phyloP scores from a whole-genome alignment of 2,329 filamentous ascomycete species.

The Fusarium paranaense region DNA sequence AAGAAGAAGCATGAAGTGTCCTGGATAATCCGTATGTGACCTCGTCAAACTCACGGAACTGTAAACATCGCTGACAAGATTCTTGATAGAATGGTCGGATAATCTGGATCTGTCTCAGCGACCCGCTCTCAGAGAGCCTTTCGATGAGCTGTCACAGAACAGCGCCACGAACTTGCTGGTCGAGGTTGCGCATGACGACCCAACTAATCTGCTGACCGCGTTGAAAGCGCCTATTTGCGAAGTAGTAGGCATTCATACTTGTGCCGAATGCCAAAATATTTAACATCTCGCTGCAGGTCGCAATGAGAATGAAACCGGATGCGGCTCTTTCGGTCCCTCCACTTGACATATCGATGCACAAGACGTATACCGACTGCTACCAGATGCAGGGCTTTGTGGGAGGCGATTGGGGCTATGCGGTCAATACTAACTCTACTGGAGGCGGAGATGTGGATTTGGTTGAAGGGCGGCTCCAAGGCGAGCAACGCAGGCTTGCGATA shows the following conservation, averaged over 20 bases:
- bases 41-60: neutral
- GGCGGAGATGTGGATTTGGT: neutral
- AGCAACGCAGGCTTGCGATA: slow-evolving; percentile 21
- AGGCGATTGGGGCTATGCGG: slow-evolving; percentile 33
- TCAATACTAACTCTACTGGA: slow-evolving; percentile 22
- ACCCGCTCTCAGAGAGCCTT: neutral
- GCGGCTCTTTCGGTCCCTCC: slow-evolving; percentile 14
- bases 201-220: slow-evolving; percentile 6
- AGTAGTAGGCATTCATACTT: slow-evolving; percentile 11
- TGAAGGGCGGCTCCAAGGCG: neutral
- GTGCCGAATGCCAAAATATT: too few species aligned
- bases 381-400: slow-evolving; percentile 33
- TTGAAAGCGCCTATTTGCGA: slow-evolving; percentile 34
- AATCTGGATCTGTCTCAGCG: slow-evolving; percentile 11
- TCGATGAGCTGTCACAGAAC: neutral
- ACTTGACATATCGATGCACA: slow-evolving; percentile 29
- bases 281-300: neutral
- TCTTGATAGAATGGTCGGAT: slow-evolving; percentile 1
- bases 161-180: slow-evolving; percentile 7
- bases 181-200: neutral
- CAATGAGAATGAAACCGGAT: slow-evolving; percentile 24
- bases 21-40: slow-evolving; percentile 31
- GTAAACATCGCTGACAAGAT: neutral
- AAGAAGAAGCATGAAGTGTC: slow-evolving; percentile 31
- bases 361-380: slow-evolving; percentile 35